These are phyloP conservation scores for Termitomyces sp. DNA, from an alignment of 768 basidiomycete species.

Conservation along the genomic window DNA sequence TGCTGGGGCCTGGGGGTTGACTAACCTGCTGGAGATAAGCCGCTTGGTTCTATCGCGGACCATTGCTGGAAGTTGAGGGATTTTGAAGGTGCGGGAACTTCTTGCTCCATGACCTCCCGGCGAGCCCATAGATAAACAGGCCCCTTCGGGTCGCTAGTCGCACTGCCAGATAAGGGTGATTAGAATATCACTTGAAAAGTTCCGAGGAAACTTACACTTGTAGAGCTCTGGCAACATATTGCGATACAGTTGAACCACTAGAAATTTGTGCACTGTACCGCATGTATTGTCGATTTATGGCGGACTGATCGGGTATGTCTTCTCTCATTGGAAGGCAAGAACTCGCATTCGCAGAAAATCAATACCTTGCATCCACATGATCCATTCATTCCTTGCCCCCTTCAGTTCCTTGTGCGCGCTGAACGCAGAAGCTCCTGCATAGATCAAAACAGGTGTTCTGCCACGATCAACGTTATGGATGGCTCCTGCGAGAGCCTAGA, in stretches of 20 bases:
- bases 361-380: constrained; percentile 68
- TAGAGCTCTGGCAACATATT: constrained; percentile 52
- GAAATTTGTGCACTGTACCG: constrained; percentile 57
- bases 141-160: constrained; percentile 66
- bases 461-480: constrained; percentile 68
- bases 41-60: constrained; percentile 48
- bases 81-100: constrained; percentile 35
- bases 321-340: not conserved
- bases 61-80: constrained; percentile 33
- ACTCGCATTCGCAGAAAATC: not conserved
- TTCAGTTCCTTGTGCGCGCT: constrained; percentile 51
- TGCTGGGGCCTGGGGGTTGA: not conserved
- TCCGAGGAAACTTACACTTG: constrained; percentile 48
- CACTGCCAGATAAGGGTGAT: constrained; percentile 32
- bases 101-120: constrained; percentile 68
- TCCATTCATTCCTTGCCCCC: constrained; percentile 70
- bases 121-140: constrained; percentile 74
- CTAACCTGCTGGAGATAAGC: constrained; percentile 37
- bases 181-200: not conserved
- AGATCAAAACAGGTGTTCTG: constrained; percentile 62
- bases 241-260: constrained; percentile 47
- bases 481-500: constrained; percentile 64
- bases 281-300: constrained; percentile 76
- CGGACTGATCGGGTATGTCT: constrained; percentile 71
- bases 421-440: constrained; percentile 67